Evolutionary conservation across 2,329 filamentous ascomycete genomes (phyloP), one percentile per base, ranked within the genome.

Genomic region (Sclerotiophoma versabilis): DNA sequence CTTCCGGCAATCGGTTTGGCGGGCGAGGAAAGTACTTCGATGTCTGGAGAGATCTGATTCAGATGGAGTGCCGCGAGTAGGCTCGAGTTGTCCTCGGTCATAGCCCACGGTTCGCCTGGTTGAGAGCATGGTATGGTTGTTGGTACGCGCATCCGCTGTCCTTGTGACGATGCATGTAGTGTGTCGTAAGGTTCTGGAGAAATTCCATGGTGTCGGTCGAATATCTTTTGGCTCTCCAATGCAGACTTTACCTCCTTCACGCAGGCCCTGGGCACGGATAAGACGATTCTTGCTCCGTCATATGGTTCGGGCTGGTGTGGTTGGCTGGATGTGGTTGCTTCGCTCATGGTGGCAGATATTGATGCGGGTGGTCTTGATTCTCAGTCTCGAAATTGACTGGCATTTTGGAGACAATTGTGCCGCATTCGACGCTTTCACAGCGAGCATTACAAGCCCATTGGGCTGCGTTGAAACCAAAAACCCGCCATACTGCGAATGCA

Each of bases 241-340:
- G 67, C 67, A 2, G 63, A 60, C 41, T 79, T 79, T 0, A 77
- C 72, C 2, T 42, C 60, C 48, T 79, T 79, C 29, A 79, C 76
- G 11, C 71, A 61, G 9, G 54, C 23, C 20, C 59, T 62, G 1
- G 75, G 69, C 1, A 77, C 75, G 2, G 72, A 2, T 5, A 54
- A 19, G n/a, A 49, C 22, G 5, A 39, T 4, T 41, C 34, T 45
- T 33, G 51, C 39, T 14, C 39, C 45, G 30, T 33, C 23, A 6
- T 15, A 25, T 15, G 30, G 29, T 3, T 37, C 30, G 30, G 10
- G 15, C 8, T 34, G 30, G n/a, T 30, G 38, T 23, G 32, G 32
- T 20, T 20, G 33, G 14, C 6, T 9, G 2, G 11, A 14, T 11
- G 30, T 33, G 15, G 2, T 6, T 1, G 34, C 50, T 5, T 25